Conservation (phyloP, 78 protist genomes). For the Tieghemostelium lacteum region DNA sequence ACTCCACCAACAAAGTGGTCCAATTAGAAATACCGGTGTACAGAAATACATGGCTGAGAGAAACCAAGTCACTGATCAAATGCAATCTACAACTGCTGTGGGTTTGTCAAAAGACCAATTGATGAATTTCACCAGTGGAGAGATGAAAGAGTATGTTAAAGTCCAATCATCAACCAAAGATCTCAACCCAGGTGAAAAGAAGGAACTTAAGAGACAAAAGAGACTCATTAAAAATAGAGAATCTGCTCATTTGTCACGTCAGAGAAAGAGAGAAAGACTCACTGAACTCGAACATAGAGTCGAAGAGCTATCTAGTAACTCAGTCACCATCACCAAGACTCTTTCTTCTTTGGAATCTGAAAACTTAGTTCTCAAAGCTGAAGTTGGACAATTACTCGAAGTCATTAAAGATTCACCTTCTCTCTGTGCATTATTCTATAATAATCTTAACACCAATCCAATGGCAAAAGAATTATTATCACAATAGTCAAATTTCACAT, state of each 20-base stretch:
- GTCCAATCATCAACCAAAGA: not conserved
- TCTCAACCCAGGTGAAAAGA: constrained; percentile 13
- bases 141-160: constrained; percentile 34
- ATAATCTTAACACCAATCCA: too few species aligned
- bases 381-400: constrained; percentile 51
- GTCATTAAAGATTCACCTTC: constrained; percentile 61
- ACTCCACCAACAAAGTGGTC: constrained; percentile 1
- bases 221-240: constrained; percentile 86
- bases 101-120: constrained; percentile 8
- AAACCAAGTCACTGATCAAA: not conserved
- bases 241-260: constrained; percentile 80
- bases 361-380: constrained; percentile 60
- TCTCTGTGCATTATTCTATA: constrained; percentile 31
- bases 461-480: not conserved
- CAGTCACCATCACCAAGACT: not conserved
- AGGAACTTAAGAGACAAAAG: constrained; percentile 74
- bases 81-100: not conserved
- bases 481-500: not conserved
- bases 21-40: not conserved
- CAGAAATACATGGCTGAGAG: not conserved
- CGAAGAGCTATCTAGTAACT: constrained; percentile 46
- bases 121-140: not conserved
- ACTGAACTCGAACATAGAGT: constrained; percentile 63
- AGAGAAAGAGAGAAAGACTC: constrained; percentile 79
- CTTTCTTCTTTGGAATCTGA: constrained; percentile 43